phyloP scores from a whole-genome alignment of 2,329 filamentous ascomycete genomes.

The Arthrinium phaeospermum region DNA sequence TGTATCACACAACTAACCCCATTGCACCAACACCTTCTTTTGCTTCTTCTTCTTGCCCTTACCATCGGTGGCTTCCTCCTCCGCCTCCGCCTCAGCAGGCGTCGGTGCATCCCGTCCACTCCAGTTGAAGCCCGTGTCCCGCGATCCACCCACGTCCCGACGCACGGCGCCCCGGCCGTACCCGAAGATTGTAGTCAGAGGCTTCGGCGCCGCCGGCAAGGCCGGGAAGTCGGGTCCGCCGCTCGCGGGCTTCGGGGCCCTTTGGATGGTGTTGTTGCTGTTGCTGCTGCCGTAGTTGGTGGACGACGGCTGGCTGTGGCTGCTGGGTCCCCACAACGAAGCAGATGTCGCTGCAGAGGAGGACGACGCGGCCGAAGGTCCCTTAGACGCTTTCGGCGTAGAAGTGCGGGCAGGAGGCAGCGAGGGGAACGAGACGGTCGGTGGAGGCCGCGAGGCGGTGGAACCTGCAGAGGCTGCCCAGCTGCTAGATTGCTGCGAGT shows the following conservation, averaged over 20 bases:
- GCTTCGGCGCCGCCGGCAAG: conserved; percentile 78
- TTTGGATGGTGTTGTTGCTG: conserved; percentile 20
- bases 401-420: conserved; percentile 28
- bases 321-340: conserved; percentile 32
- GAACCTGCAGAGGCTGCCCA: conserved; percentile 23
- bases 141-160: conserved; percentile 53
- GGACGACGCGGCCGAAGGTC: conserved; percentile 24
- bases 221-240: conserved; percentile 76
- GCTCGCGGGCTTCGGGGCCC: conserved; percentile 28
- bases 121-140: conserved; percentile 61
- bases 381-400: not conserved
- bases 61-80: conserved; percentile 30
- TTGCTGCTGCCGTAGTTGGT: conserved; percentile 22
- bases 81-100: conserved; percentile 16
- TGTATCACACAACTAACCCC: conserved; percentile 50
- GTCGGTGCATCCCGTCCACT: conserved; percentile 28
- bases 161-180: conserved; percentile 63
- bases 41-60: conserved; percentile 65
- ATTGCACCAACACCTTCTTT: conserved; percentile 66
- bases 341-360: conserved; percentile 20
- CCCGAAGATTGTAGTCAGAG: conserved; percentile 65
- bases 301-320: conserved; percentile 16
- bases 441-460: conserved; percentile 26
- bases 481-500: conserved; percentile 32
- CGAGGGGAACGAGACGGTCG: conserved; percentile 37